A percentile compares a stretch with the other conserved stretches of the same genome.
Evolutionary conservation across 1,284 basidiomycete genomes (phyloP).

Genomic region (Mycosarcoma maydis): DNA sequence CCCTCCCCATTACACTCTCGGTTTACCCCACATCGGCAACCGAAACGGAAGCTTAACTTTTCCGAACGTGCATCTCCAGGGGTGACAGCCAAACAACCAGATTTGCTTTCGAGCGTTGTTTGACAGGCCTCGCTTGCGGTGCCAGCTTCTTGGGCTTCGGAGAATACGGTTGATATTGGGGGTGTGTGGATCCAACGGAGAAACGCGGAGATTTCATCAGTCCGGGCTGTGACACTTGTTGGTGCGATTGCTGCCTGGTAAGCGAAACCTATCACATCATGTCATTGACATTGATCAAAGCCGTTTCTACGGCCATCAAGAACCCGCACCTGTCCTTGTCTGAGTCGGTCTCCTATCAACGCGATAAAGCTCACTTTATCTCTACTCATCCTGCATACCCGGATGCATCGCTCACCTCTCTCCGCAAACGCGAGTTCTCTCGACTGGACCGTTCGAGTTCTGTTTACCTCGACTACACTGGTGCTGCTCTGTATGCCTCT

Average conservation of each 20-base stretch:
- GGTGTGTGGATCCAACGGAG: no score
- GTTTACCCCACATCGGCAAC: neutral
- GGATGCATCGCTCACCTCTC: neutral
- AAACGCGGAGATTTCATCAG: no score
- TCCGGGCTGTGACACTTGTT: no score
- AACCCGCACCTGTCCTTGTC: neutral
- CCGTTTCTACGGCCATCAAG: conserved; percentile 3
- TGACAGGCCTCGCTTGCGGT: no score
- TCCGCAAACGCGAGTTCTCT: conserved; percentile 21
- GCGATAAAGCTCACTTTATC: conserved; percentile 5
- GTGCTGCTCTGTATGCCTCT: conserved; percentile 3
- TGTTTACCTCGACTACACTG: conserved; percentile 39
- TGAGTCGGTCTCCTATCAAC: conserved; percentile 12
- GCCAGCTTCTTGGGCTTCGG: no score
- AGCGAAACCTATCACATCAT: no score
- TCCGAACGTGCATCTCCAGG: no score
- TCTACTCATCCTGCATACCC: conserved; percentile 3
- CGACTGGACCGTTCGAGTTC: conserved; percentile 1
- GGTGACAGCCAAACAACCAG: no score
- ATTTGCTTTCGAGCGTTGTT: no score
- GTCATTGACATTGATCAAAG: conserved; percentile 15
- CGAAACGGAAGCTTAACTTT: no score
- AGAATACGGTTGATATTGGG: no score
- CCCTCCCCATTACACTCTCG: neutral
- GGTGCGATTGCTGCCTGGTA: no score